These are phyloP conservation scores for Podospora comata DNA, from an alignment of 495 filamentous ascomycete species.

Conservation along the genomic window DNA sequence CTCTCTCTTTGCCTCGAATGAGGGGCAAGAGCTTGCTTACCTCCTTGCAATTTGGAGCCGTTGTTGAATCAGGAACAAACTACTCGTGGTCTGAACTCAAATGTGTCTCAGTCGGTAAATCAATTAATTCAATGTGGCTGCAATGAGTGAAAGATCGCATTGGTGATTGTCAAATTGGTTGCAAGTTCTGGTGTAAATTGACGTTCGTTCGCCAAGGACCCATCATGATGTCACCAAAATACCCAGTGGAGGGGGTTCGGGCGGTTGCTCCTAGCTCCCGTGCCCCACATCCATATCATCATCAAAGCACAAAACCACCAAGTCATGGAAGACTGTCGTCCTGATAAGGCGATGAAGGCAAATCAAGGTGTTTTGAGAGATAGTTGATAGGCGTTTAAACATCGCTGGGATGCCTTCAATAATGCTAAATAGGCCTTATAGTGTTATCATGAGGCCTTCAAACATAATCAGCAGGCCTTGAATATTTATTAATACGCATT, in stretches of 20 bases:
- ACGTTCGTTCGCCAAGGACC: conserved; percentile 1
- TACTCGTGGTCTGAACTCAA: neutral
- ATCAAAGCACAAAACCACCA: neutral
- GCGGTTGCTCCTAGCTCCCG: neutral
- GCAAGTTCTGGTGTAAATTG: neutral
- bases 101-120: neutral
- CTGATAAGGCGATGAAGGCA: too few relatives aligned
- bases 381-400: too few relatives aligned
- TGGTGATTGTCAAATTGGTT: neutral
- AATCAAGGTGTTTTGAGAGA: too few relatives aligned
- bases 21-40: neutral
- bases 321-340: neutral
- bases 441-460: too few relatives aligned
- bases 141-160: neutral
- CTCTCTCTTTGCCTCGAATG: neutral
- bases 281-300: neutral
- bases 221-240: conserved; percentile 21
- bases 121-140: neutral
- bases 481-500: too few relatives aligned
- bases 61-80: neutral
- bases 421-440: too few relatives aligned
- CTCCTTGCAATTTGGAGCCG: neutral
- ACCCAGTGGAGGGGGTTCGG: too few relatives aligned
- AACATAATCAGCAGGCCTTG: too few relatives aligned
- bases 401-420: too few relatives aligned